Evolutionary conservation across 2,329 filamentous ascomycete species (phyloP).

Genomic region (Aspergillus costaricaensis): DNA sequence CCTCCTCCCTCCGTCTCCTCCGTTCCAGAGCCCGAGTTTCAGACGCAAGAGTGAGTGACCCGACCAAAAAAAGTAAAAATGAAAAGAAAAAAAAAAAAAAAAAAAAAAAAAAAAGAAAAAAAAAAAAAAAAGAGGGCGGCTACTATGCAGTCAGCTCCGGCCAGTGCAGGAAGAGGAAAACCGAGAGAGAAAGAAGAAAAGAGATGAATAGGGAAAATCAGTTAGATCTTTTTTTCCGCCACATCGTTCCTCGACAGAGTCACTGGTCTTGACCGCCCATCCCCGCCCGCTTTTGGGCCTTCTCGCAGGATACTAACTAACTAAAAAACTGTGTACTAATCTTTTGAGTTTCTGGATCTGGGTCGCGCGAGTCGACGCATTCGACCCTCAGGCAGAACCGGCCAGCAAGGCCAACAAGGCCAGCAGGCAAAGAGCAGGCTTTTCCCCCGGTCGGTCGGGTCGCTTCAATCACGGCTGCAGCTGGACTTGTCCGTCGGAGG

Average conservation of each 20-base stretch:
- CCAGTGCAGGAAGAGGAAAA: background rate
- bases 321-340: too few relatives aligned
- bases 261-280: slow-evolving; percentile 9
- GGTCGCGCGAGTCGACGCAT: background rate
- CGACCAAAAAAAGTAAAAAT: background rate
- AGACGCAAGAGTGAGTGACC: slow-evolving; percentile 6
- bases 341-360: background rate
- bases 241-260: slow-evolving; percentile 8
- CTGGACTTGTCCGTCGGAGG: slow-evolving; percentile 9
- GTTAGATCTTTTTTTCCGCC: slow-evolving; percentile 19
- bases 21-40: slow-evolving; percentile 18
- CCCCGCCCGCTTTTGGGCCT: slow-evolving; percentile 21
- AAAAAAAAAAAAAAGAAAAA: background rate
- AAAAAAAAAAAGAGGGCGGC: background rate
- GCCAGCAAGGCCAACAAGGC: too few relatives aligned
- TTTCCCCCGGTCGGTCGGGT: slow-evolving; percentile 1
- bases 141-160: background rate
- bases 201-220: slow-evolving; percentile 3
- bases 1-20: slow-evolving; percentile 2
- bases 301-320: slow-evolving; percentile 17
- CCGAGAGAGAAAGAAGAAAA: background rate
- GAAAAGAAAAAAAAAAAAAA: background rate
- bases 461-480: slow-evolving; percentile 15
- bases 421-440: background rate
- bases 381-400: background rate